phyloP scores from a whole-genome alignment of 768 basidiomycete genomes.

The Fomitopsis serialis region DNA sequence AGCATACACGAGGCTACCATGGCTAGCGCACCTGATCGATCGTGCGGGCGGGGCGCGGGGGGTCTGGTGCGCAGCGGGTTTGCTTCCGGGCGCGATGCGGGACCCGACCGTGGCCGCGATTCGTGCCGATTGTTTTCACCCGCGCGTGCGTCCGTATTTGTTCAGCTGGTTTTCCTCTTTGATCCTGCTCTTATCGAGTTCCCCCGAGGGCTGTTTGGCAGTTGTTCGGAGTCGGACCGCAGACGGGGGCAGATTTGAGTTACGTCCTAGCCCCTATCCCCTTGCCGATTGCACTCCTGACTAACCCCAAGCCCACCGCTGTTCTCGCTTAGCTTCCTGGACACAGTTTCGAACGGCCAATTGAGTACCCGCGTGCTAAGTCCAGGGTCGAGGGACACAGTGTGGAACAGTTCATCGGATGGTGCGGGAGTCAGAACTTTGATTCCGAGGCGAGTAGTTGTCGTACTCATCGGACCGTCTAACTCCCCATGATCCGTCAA shows the following conservation, averaged over 20 bases:
- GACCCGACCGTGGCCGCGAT: background rate
- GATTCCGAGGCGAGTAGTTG: background rate
- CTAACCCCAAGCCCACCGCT: background rate
- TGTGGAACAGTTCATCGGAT: background rate
- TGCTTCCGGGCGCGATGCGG: background rate
- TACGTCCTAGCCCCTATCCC: slow-evolving; percentile 1
- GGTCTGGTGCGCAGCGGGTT: background rate
- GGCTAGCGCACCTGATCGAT: background rate
- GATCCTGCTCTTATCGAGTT: background rate
- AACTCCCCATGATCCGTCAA: background rate
- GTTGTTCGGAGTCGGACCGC: background rate
- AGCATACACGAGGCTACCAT: background rate
- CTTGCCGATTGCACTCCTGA: background rate
- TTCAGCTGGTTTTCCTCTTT: background rate
- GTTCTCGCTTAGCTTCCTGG: background rate
- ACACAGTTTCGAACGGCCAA: background rate
- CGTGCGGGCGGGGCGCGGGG: background rate
- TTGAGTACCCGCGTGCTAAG: background rate
- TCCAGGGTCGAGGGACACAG: background rate
- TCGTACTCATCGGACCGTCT: background rate
- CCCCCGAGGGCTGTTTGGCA: background rate
- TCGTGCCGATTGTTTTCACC: background rate
- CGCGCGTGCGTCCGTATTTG: background rate
- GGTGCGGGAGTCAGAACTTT: no score
- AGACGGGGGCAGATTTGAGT: background rate